These are phyloP conservation scores for Candida coquimbonensis DNA, from an alignment of 805 yeast genomes.

Conservation along the genomic window DNA sequence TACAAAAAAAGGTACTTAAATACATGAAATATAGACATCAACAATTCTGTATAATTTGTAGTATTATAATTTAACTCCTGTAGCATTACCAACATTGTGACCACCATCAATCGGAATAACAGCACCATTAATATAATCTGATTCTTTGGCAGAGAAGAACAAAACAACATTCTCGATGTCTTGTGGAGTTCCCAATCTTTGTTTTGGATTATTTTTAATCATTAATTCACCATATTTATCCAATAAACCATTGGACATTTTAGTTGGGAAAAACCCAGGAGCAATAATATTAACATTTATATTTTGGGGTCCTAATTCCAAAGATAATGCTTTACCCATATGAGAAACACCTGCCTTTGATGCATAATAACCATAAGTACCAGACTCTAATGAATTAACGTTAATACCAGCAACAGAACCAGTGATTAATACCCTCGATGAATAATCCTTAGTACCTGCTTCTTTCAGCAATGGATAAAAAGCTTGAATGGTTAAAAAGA, in stretches of 20 bases:
- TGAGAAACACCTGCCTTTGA: conserved; percentile 74
- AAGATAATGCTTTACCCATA: conserved; percentile 54
- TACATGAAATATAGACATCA: too few relatives aligned
- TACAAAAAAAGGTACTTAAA: not conserved
- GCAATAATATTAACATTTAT: conserved; percentile 66
- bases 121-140: conserved; percentile 58
- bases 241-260: conserved; percentile 64
- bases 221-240: conserved; percentile 39
- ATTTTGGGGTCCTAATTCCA: conserved; percentile 58
- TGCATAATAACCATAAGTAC: conserved; percentile 62
- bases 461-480: conserved; percentile 50
- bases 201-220: conserved; percentile 47
- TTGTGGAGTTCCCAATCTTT: conserved; percentile 53
- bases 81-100: conserved; percentile 34
- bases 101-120: conserved; percentile 73
- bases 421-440: conserved; percentile 57
- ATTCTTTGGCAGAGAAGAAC: conserved; percentile 49
- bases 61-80: not conserved
- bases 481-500: conserved; percentile 56
- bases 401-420: conserved; percentile 58
- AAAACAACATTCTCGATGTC: conserved; percentile 52
- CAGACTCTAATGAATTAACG: conserved; percentile 25
- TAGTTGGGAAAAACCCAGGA: conserved; percentile 73
- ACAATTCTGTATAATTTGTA: not conserved
- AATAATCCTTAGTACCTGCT: conserved; percentile 47